phyloP scores from a whole-genome alignment of 345 rosid genomes.

The Abelmoschus esculentus region DNA sequence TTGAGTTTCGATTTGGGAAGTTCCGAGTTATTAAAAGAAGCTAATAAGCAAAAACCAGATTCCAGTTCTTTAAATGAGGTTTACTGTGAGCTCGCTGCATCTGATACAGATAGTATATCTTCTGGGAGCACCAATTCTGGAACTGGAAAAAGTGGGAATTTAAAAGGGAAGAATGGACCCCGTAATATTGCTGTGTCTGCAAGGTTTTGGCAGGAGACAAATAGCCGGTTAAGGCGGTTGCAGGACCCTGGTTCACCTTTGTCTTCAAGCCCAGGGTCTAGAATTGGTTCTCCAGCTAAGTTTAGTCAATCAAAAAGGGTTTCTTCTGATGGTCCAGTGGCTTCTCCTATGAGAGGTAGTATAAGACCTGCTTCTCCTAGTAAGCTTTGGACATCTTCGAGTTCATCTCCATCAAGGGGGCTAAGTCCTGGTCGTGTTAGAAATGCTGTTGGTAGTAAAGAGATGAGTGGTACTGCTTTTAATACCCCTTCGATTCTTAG shows the following conservation, averaged over 20 bases:
- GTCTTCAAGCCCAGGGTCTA: slow-evolving; percentile 50
- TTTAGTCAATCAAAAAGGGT: slow-evolving; percentile 60
- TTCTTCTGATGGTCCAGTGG: slow-evolving; percentile 42
- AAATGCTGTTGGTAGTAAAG: slow-evolving; percentile 28
- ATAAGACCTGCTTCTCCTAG: slow-evolving; percentile 70
- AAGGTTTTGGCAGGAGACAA: slow-evolving; percentile 94
- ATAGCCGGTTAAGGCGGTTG: slow-evolving; percentile 73
- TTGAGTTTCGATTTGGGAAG: slow-evolving; percentile 49
- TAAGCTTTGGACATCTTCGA: slow-evolving; percentile 60
- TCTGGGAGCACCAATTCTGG: slow-evolving; percentile 67
- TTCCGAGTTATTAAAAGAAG: slow-evolving; percentile 24
- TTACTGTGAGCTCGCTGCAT: slow-evolving; percentile 44
- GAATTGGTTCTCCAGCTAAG: slow-evolving; percentile 49
- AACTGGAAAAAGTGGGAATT: slow-evolving; percentile 30
- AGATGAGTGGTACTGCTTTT: slow-evolving; percentile 33
- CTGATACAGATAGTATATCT: slow-evolving; percentile 77
- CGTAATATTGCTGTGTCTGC: slow-evolving; percentile 50
- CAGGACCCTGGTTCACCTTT: slow-evolving; percentile 80
- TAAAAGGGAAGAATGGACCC: slow-evolving; percentile 37
- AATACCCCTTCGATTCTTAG: slow-evolving; percentile 72
- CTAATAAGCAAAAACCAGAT: slow-evolving; percentile 33
- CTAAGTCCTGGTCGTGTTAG: slow-evolving; percentile 68
- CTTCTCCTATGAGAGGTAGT: slow-evolving; percentile 54
- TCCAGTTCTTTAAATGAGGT: slow-evolving; percentile 35
- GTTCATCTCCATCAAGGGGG: slow-evolving; percentile 55